Evolutionary conservation across 257 asterid genomes (phyloP), one percentile per base, ranked within the genome.

Genomic region (Sherardia arvensis): DNA sequence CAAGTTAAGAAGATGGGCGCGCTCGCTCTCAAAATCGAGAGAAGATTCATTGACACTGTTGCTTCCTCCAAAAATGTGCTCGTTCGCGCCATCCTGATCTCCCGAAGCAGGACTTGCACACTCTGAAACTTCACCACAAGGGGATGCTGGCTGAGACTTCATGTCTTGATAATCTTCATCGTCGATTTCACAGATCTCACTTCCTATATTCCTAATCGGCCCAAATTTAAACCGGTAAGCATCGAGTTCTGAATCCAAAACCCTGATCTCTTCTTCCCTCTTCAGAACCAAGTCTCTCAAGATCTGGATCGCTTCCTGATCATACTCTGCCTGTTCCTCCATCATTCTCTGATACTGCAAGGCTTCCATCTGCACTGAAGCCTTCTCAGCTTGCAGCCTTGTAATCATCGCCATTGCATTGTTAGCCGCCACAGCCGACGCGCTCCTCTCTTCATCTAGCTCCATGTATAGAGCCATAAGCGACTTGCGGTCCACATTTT

Each of bases 371-470:
- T 93, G 97, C 28, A 93, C 93, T 4, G 97, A 87, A 2, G 97
- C 97, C 66, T 93, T 93, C 77, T 93, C 97, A 0, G 92, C 95
- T 63, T 93, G 99, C 18, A 93, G 74, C 28, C 92, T 83, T 11
- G 97, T 90, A 59, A 93, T 93, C 99, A 93, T 90, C 8, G 97
- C 97, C 99, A 93, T 93, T 15, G 99, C 99, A 45, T 93, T 90
- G 61, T 90, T 90, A 0, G 92, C 99, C 11, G 99, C 99, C n/a
- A 87, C 82, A n/a, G 91, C 89, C 3, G 99, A 81, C 28, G 96
- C 97, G 40, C 85, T 93, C 74, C 99, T 74, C 74, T 93, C 99
- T 71, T 93, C 95, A 20, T 93, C 99, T 56, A 93, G 67, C 30
- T 93, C 97, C 96, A 83, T 72, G 76, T 93, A 83, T 49, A 93